phyloP scores from a whole-genome alignment of 1,284 basidiomycete genomes.

The Microstroma glucosiphilum region DNA sequence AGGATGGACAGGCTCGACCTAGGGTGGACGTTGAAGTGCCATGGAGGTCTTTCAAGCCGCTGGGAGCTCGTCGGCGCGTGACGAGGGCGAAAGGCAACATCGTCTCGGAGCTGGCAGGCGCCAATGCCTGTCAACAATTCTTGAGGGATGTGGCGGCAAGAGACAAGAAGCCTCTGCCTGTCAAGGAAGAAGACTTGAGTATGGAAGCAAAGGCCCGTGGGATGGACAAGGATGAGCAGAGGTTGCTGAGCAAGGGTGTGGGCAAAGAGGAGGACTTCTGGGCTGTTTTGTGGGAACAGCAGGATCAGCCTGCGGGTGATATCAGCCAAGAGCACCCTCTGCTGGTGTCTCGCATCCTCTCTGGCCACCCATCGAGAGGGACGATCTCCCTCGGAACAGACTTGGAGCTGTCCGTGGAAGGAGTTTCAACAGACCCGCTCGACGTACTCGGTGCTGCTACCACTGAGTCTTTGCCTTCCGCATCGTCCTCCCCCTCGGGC shows the following conservation, averaged over 20 bases:
- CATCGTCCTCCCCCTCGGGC: too few species aligned
- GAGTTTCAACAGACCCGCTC: neutral
- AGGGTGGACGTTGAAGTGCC: neutral
- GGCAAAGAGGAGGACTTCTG: conserved; percentile 5
- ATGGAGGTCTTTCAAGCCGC: neutral
- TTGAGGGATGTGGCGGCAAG: neutral
- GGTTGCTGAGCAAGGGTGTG: neutral
- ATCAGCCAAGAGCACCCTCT: neutral
- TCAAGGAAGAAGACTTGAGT: neutral
- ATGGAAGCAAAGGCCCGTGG: neutral
- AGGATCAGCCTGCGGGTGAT: neutral
- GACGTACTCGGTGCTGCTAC: too few species aligned
- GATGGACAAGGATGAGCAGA: neutral
- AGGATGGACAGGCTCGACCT: neutral
- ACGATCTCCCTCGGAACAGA: neutral
- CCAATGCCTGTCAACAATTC: conserved; percentile 3
- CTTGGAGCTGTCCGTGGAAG: neutral
- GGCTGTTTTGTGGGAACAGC: neutral
- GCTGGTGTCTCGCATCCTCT: conserved; percentile 1
- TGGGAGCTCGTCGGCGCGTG: neutral
- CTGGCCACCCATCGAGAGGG: neutral
- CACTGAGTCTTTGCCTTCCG: too few species aligned
- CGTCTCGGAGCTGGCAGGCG: neutral
- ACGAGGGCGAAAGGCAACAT: conserved; percentile 3
- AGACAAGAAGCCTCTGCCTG: neutral